A percentile compares a stretch with the other conserved stretches of the same genome.
Conservation (phyloP, 768 basidiomycete species). For the Tephrocybe sp. region DNA sequence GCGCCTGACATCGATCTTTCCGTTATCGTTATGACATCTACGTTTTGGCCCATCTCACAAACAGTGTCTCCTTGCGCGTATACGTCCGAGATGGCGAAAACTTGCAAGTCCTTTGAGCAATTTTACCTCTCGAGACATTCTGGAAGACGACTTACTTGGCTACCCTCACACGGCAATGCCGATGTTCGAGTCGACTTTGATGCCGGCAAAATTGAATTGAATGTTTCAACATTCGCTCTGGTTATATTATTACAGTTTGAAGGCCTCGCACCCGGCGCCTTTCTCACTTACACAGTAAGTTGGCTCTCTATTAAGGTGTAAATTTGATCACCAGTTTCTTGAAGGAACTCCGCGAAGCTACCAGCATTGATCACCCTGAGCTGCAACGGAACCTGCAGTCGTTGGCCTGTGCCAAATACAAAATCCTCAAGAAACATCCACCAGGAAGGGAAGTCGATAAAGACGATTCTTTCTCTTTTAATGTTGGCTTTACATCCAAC, state of each 20-base stretch:
- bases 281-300: slow-evolving; percentile 73
- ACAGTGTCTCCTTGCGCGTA: slow-evolving; percentile 63
- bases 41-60: slow-evolving; percentile 90
- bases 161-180: slow-evolving; percentile 83
- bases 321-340: slow-evolving; percentile 2
- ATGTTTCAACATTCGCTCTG: slow-evolving; percentile 86
- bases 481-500: slow-evolving; percentile 72
- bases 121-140: slow-evolving; percentile 90
- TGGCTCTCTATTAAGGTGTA: neutral
- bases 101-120: slow-evolving; percentile 76
- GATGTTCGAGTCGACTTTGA: slow-evolving; percentile 87
- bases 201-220: slow-evolving; percentile 78
- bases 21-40: slow-evolving; percentile 93
- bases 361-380: slow-evolving; percentile 71
- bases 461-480: slow-evolving; percentile 88
- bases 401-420: slow-evolving; percentile 91
- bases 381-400: slow-evolving; percentile 93
- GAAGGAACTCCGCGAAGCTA: slow-evolving; percentile 82
- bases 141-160: slow-evolving; percentile 90
- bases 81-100: slow-evolving; percentile 58
- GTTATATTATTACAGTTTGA: slow-evolving; percentile 90
- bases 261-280: slow-evolving; percentile 59
- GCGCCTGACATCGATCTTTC: slow-evolving; percentile 74
- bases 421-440: slow-evolving; percentile 88
- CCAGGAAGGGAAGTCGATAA: slow-evolving; percentile 76